Conservation (phyloP, 225 moss, liverwort and hornwort genomes). For the Marchantia paleacea region DNA sequence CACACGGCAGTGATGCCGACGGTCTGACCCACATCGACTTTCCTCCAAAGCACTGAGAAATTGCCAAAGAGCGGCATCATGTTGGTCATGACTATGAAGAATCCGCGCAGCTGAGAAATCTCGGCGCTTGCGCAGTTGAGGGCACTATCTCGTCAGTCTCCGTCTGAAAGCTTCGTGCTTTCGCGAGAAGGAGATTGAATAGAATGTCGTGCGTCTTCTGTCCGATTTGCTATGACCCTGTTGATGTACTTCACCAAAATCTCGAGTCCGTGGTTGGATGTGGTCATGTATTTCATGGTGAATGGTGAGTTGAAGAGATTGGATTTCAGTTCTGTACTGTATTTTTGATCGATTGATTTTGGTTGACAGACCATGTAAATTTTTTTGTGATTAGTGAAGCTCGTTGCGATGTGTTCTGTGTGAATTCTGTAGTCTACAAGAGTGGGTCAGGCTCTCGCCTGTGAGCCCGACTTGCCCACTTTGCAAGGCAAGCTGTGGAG, state of each 20-base stretch:
- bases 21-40: too few relatives aligned
- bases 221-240: slow-evolving; percentile 11
- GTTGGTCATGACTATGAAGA: too few relatives aligned
- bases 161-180: too few relatives aligned
- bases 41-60: too few relatives aligned
- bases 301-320: not conserved
- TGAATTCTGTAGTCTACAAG: not conserved
- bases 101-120: too few relatives aligned
- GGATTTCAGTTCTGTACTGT: too few relatives aligned
- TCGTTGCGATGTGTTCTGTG: not conserved
- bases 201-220: slow-evolving; percentile 10
- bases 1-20: too few relatives aligned
- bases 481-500: slow-evolving; percentile 13
- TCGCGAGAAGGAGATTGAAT: too few relatives aligned
- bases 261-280: slow-evolving; percentile 7
- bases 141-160: too few relatives aligned
- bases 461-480: slow-evolving; percentile 3
- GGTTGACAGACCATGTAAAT: not conserved
- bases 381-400: not conserved
- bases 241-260: not conserved
- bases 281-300: slow-evolving; percentile 15
- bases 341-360: not conserved
- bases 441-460: slow-evolving; percentile 2
- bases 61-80: too few relatives aligned
- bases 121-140: too few relatives aligned